phyloP scores from a whole-genome alignment of 805 yeast species.

The Candida jianshihensis region DNA sequence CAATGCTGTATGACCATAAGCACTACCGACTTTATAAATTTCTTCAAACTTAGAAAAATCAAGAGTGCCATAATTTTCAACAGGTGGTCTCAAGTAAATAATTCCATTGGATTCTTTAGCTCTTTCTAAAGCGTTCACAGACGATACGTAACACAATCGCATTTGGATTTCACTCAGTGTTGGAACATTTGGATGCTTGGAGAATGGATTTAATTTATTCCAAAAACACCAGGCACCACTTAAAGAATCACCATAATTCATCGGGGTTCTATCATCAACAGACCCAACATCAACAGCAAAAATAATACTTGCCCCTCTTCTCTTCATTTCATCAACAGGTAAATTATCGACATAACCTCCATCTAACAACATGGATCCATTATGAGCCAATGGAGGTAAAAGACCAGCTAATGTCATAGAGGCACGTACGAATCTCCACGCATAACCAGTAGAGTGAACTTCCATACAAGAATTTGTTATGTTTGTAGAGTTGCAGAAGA shows the following conservation, averaged over 20 bases:
- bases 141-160: conserved; percentile 88
- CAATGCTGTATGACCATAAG: conserved; percentile 58
- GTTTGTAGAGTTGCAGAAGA: conserved; percentile 86
- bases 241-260: conserved; percentile 87
- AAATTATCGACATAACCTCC: conserved; percentile 95
- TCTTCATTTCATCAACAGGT: conserved; percentile 89
- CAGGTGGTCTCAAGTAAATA: conserved; percentile 86
- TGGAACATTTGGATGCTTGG: conserved; percentile 82
- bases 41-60: conserved; percentile 92
- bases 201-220: conserved; percentile 86
- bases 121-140: conserved; percentile 84
- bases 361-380: conserved; percentile 89
- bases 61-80: conserved; percentile 83
- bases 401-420: conserved; percentile 95
- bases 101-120: conserved; percentile 86
- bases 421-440: conserved; percentile 94
- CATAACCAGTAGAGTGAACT: conserved; percentile 83
- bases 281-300: conserved; percentile 97
- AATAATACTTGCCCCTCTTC: conserved; percentile 76
- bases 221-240: conserved; percentile 89
- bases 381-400: conserved; percentile 80
- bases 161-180: conserved; percentile 92
- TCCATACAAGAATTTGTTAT: conserved; percentile 95
- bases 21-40: conserved; percentile 72
- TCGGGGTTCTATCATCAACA: conserved; percentile 82